Conservation (phyloP, 768 basidiomycete species). For the Lanmaoa pseudosensibilis region DNA sequence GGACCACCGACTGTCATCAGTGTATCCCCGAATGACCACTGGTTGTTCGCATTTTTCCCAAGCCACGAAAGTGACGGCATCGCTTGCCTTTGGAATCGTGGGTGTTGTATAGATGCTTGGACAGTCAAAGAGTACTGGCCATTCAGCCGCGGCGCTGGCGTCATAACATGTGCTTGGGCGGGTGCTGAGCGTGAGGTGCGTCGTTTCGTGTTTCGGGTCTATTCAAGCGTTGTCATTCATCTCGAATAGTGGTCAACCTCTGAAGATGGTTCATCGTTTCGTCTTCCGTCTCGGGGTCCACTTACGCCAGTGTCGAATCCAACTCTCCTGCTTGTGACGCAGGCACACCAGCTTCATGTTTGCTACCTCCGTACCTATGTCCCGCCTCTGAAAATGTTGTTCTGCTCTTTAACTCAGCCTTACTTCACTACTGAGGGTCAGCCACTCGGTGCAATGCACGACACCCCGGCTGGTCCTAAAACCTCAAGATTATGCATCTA, state of each 20-base stretch:
- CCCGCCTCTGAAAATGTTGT: slow-evolving; percentile 45
- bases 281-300: slow-evolving; percentile 63
- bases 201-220: neutral
- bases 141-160: slow-evolving; percentile 50
- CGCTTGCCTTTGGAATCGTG: slow-evolving; percentile 66
- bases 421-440: slow-evolving; percentile 37
- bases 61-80: slow-evolving; percentile 54
- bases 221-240: slow-evolving; percentile 1
- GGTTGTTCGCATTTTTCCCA: slow-evolving; percentile 77
- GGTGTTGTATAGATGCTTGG: slow-evolving; percentile 62
- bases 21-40: slow-evolving; percentile 55
- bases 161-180: slow-evolving; percentile 65
- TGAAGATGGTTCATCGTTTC: slow-evolving; percentile 45
- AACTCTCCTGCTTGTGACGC: slow-evolving; percentile 64
- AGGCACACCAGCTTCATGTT: slow-evolving; percentile 56
- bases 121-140: slow-evolving; percentile 55
- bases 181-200: slow-evolving; percentile 59
- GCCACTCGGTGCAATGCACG: slow-evolving; percentile 31
- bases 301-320: slow-evolving; percentile 49
- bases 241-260: slow-evolving; percentile 54
- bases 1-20: slow-evolving; percentile 64
- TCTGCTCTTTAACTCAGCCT: slow-evolving; percentile 47
- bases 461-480: slow-evolving; percentile 35
- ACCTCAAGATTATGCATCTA: slow-evolving; percentile 49
- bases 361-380: slow-evolving; percentile 52